Conservation (phyloP, 148 eudicot species). For the Agrostemma githago region DNA sequence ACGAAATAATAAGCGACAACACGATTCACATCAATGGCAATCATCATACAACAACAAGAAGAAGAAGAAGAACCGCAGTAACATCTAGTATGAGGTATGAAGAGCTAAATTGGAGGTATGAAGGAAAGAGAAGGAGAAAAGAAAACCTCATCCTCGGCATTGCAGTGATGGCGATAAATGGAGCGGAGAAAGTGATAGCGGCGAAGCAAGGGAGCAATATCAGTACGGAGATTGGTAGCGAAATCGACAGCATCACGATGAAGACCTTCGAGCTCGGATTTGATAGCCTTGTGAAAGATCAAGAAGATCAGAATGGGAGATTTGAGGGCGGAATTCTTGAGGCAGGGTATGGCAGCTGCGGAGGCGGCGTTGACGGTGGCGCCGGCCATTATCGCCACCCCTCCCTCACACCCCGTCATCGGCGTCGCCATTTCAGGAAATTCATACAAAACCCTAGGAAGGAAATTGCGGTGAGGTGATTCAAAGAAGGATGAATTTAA, state of each 20-base stretch:
- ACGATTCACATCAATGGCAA: not conserved
- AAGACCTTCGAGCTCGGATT: constrained; percentile 69
- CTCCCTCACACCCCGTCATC: constrained; percentile 75
- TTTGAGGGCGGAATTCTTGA: constrained; percentile 36
- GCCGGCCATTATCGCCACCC: constrained; percentile 66
- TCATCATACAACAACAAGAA: not conserved
- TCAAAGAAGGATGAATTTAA: not conserved
- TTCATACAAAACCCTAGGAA: constrained; percentile 19
- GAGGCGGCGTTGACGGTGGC: constrained; percentile 40
- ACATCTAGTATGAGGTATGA: not conserved
- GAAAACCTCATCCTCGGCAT: constrained; percentile 89
- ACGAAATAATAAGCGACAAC: not conserved
- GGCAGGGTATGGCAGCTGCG: constrained; percentile 23
- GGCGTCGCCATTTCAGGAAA: constrained; percentile 67
- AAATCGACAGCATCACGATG: constrained; percentile 68
- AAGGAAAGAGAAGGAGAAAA: not conserved
- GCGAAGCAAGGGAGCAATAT: constrained; percentile 60
- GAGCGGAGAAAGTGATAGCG: constrained; percentile 66
- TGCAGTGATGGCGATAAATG: constrained; percentile 86
- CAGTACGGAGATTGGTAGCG: constrained; percentile 47
- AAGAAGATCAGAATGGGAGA: constrained; percentile 86
- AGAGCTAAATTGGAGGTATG: not conserved
- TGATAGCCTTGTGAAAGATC: constrained; percentile 87
- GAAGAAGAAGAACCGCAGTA: too few relatives aligned
- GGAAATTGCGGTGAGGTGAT: not conserved